Percentiles rank a stretch among this genome's conserved stretches.
Evolutionary conservation across 2,329 filamentous ascomycete species (phyloP).

Genomic region (Dactylonectria estremocensis): DNA sequence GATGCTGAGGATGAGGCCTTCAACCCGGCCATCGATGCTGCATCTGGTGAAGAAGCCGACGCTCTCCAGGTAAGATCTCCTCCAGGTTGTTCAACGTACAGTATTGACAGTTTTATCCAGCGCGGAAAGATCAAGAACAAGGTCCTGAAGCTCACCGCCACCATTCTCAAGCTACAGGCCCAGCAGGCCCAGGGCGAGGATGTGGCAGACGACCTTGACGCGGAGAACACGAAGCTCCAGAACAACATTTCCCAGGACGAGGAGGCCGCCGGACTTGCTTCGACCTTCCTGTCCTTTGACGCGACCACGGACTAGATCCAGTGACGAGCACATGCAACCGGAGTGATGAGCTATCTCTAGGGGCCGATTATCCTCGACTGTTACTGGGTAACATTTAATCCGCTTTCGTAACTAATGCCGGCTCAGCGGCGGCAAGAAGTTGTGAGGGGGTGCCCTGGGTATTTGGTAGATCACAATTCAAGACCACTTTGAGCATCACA

Average conservation of each 20-base stretch:
- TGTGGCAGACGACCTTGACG: conserved; percentile 60
- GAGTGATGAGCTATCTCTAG: neutral
- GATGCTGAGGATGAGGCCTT: conserved; percentile 68
- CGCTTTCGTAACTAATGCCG: neutral
- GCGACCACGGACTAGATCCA: conserved; percentile 33
- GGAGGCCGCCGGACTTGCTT: conserved; percentile 62
- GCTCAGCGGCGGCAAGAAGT: neutral
- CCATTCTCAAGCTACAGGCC: conserved; percentile 65
- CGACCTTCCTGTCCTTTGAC: conserved; percentile 51
- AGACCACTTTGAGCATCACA: too few relatives aligned
- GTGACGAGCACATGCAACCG: neutral
- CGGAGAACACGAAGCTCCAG: conserved; percentile 66
- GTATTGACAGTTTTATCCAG: conserved; percentile 44
- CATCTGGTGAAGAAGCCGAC: conserved; percentile 60
- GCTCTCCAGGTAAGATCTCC: conserved; percentile 60
- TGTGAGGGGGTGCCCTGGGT: too few relatives aligned
- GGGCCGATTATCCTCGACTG: neutral
- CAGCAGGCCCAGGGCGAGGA: conserved; percentile 67
- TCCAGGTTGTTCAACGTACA: rapidly evolving
- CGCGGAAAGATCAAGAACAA: conserved; percentile 74
- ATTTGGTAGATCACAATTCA: too few relatives aligned
- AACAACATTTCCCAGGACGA: conserved; percentile 67
- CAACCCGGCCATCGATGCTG: conserved; percentile 67
- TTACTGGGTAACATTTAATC: neutral
- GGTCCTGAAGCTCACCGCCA: conserved; percentile 71